phyloP scores from a whole-genome alignment of 306 rosid species.

The Fragaria iinumae region DNA sequence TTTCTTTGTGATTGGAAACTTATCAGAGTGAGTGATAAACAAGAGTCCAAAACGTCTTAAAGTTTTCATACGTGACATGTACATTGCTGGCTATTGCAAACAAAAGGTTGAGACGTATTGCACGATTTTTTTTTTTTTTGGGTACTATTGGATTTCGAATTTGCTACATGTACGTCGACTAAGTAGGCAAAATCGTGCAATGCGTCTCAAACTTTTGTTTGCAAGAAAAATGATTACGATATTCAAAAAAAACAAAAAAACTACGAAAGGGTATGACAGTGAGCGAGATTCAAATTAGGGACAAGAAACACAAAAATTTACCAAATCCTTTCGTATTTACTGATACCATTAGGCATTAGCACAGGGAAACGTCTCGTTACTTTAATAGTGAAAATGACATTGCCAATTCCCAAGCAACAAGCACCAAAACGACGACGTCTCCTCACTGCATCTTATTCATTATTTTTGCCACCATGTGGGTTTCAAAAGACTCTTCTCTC shows the following conservation, averaged over 20 bases:
- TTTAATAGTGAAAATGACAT: neutral
- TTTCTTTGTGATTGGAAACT: neutral
- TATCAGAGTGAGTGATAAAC: neutral
- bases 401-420: neutral
- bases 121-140: neutral
- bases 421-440: neutral
- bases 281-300: neutral
- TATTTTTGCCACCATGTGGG: constrained; percentile 9
- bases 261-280: too few relatives aligned
- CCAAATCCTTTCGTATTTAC: neutral
- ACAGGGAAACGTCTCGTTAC: neutral
- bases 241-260: too few relatives aligned
- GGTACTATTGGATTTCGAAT: neutral
- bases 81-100: neutral
- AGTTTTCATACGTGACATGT: neutral
- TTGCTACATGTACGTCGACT: neutral
- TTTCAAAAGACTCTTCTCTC: neutral
- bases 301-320: neutral
- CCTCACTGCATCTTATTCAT: neutral
- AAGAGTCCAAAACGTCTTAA: constrained; percentile 2
- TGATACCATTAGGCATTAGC: neutral
- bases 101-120: neutral
- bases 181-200: too few relatives aligned
- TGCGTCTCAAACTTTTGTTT: too few relatives aligned
- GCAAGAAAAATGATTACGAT: too few relatives aligned